Conservation (phyloP, 352 stramenopile species). For the Globisporangium acanthophoron region DNA sequence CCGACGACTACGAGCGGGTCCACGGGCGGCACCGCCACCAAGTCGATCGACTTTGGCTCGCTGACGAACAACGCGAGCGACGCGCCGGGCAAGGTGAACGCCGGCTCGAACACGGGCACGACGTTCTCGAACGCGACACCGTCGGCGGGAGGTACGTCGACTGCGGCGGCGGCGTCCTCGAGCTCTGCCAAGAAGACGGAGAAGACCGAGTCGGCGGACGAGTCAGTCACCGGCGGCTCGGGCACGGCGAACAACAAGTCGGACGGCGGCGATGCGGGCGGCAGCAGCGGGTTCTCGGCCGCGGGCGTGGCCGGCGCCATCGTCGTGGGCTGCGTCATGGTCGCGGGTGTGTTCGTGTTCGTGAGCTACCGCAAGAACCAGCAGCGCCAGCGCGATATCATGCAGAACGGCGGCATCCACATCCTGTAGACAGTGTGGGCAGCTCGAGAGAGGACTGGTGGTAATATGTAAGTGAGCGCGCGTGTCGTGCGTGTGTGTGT, state of each 20-base stretch:
- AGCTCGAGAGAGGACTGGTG: not conserved
- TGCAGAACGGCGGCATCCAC: slow-evolving; percentile 53
- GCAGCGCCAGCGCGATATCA: slow-evolving; percentile 67
- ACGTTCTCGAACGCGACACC: slow-evolving; percentile 15
- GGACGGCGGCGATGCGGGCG: not conserved
- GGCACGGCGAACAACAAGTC: slow-evolving; percentile 36
- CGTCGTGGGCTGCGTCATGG: slow-evolving; percentile 44
- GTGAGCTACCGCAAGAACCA: slow-evolving; percentile 78
- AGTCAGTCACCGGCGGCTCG: slow-evolving; percentile 4
- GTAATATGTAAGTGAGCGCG: slow-evolving; percentile 4
- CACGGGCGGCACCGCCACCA: not conserved
- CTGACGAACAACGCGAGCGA: slow-evolving; percentile 4
- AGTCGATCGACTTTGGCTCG: slow-evolving; percentile 13
- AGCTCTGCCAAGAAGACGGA: not conserved
- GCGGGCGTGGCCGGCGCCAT: slow-evolving; percentile 52
- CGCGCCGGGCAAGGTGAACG: slow-evolving; percentile 9
- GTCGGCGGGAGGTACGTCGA: not conserved
- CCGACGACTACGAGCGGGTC: not conserved
- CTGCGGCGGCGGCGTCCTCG: not conserved
- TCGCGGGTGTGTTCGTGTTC: slow-evolving; percentile 36
- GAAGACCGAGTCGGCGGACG: not conserved
- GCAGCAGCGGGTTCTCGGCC: slow-evolving; percentile 32
- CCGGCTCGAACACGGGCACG: slow-evolving; percentile 10
- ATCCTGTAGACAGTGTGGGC: slow-evolving; percentile 15
- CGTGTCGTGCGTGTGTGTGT: not conserved